Evolutionary conservation across 306 rosid species (phyloP).

Genomic region (Macrotyloma uniflorum): DNA sequence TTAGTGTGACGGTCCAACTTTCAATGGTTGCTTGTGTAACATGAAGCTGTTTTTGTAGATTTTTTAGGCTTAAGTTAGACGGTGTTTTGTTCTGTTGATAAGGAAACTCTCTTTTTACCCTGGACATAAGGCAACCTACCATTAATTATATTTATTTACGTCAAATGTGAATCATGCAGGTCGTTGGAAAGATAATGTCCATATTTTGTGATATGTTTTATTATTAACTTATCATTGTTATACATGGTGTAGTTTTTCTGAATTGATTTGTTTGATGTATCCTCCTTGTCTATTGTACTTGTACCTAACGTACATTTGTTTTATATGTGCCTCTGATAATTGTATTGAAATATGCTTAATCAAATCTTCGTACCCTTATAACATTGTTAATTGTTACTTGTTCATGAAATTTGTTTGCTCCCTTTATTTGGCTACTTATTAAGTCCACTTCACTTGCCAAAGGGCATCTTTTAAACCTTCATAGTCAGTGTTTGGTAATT

Average conservation of each 20-base stretch:
- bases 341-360: background rate
- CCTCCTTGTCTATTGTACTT: constrained; percentile 4
- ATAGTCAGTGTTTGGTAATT: constrained; percentile 1
- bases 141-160: background rate
- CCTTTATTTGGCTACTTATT: constrained; percentile 10
- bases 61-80: constrained; percentile 26
- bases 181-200: background rate
- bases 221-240: background rate
- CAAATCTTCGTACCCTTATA: background rate
- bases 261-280: background rate
- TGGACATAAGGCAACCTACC: background rate
- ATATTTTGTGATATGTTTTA: background rate
- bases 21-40: background rate
- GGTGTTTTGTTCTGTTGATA: constrained; percentile 15
- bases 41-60: constrained; percentile 7
- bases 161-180: background rate
- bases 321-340: background rate
- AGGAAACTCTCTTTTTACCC: constrained; percentile 3
- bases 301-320: background rate
- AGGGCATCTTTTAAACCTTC: constrained; percentile 15
- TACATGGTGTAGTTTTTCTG: background rate
- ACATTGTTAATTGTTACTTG: constrained; percentile 17
- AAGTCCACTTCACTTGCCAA: background rate
- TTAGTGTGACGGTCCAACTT: background rate
- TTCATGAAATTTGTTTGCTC: constrained; percentile 25